Evolutionary conservation across 306 rosid species (phyloP).

Genomic region (Rosa multiflora): DNA sequence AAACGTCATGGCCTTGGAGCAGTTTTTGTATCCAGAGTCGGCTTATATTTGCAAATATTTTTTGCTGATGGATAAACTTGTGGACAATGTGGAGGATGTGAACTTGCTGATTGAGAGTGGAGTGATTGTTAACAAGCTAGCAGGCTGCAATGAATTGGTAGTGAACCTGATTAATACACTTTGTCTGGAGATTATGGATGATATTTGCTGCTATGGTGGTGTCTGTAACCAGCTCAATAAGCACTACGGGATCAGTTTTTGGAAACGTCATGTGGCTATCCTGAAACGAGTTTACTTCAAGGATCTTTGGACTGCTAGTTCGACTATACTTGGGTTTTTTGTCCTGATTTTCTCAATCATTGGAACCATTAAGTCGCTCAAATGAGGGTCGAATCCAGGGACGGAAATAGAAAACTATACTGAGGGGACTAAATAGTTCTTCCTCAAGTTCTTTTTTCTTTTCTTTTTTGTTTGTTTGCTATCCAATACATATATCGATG

Average conservation of each 20-base stretch:
- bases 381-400: too few species aligned
- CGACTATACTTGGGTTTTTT: conserved; percentile 51
- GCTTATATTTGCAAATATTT: conserved; percentile 48
- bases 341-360: conserved; percentile 30
- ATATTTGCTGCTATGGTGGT: conserved; percentile 27
- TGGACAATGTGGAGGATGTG: conserved; percentile 47
- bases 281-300: conserved; percentile 50
- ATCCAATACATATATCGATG: too few species aligned
- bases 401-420: too few species aligned
- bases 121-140: conserved; percentile 36
- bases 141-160: conserved; percentile 47
- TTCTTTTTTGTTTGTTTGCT: too few species aligned
- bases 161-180: conserved; percentile 42
- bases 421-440: too few species aligned
- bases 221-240: conserved; percentile 22
- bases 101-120: conserved; percentile 44
- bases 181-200: conserved; percentile 34
- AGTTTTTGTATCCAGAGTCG: conserved; percentile 36
- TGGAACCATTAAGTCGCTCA: neutral
- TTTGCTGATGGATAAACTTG: conserved; percentile 42
- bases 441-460: too few species aligned
- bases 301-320: conserved; percentile 61
- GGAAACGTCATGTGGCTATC: conserved; percentile 50
- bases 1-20: conserved; percentile 55
- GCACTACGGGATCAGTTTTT: conserved; percentile 35